Base-by-base conservation (phyloP, 2,329 filamentous ascomycete genomes). In the Aotearoamyces nothofagi region DNA sequence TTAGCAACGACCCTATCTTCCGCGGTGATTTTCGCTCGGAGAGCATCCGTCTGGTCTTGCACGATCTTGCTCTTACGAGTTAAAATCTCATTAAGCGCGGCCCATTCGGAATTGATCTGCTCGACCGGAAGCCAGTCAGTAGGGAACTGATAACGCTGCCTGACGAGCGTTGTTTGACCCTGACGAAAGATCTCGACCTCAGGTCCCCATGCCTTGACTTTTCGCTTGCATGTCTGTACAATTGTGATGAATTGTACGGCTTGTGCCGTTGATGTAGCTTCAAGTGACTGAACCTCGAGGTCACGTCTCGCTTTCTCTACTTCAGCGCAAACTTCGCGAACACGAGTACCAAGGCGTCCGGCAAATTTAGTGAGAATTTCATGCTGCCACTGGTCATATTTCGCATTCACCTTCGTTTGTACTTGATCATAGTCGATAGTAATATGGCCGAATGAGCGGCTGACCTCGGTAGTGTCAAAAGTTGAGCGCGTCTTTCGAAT, bases 371-470 rank as follows among this genome's bases (percentile, higher is more conserved):
- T 70, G 20, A 96, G 63, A 31, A 98, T 92, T 40, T 99, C 90
- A 44, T 94, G 83, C 53, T 99, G 90, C 90, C 92, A 98, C 52
- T 96, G 87, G 49, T 99, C 92, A 50, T 98, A 99, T 53, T 96
- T 98, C 44, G 84, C 83, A 46, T 96, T 98, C 52, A 99, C 90
- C 55, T 93, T 94, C 33, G 87, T 83, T 54, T 98, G 92, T 0
- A 98, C 90, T 53, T 98, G 92, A 45, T 96, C 90, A 47, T 98
- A 98, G 51, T 98, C 87, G 46, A 99, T 84, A 4, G 79, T 83
- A 30, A 96, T 74, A 52, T 92, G 87, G 4, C 90, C 90, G 49
- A 99, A 98, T 1, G 78, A 79, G 22, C 81, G 78, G 52, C 78
- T 90, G 39, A 92, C 82, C 50, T 94, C 90, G 6, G 87, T 92